A percentile compares a stretch with the other conserved stretches of the same genome.
These are phyloP conservation scores for Backusella macrospora DNA, from an alignment of 192 early-diverging fungal species.

Conservation along the genomic window DNA sequence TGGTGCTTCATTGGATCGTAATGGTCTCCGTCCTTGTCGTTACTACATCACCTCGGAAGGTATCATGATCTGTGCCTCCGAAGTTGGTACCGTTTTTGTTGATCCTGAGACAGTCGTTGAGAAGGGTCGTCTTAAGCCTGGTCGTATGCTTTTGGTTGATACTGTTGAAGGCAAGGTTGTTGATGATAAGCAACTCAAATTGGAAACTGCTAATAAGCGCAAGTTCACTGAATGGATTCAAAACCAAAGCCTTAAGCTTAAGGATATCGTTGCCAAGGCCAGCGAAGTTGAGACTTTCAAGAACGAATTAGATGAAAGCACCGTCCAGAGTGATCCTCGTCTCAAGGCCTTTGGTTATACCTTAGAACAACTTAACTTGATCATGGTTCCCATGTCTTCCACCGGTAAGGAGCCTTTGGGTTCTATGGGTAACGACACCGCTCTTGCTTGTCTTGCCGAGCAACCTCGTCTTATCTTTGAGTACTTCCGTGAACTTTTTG, in stretches of 20 bases:
- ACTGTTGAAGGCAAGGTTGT: constrained; percentile 88
- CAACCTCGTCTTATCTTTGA: constrained; percentile 92
- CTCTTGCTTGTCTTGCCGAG: constrained; percentile 89
- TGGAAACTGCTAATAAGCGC: constrained; percentile 63
- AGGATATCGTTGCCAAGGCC: constrained; percentile 54
- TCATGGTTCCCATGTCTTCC: constrained; percentile 84
- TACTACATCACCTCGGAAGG: constrained; percentile 92
- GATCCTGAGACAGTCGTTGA: constrained; percentile 76
- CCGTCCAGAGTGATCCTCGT: constrained; percentile 77
- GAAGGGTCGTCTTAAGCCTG: constrained; percentile 96
- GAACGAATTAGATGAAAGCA: constrained; percentile 56
- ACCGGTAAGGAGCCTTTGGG: constrained; percentile 96
- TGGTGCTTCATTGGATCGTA: constrained; percentile 98
- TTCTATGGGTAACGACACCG: constrained; percentile 97
- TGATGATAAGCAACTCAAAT: constrained; percentile 90
- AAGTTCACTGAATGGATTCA: constrained; percentile 89
- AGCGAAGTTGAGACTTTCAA: constrained; percentile 33
- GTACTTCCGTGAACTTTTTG: constrained; percentile 97
- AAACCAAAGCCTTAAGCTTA: constrained; percentile 76
- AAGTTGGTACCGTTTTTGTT: constrained; percentile 90
- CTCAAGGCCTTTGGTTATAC: constrained; percentile 90
- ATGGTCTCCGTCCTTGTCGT: constrained; percentile 97
- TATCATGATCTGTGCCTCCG: constrained; percentile 97
- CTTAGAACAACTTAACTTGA: constrained; percentile 88
- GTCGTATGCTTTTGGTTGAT: constrained; percentile 97